Conservation (phyloP, 441 rosid genomes). For the Capsella rubella region DNA sequence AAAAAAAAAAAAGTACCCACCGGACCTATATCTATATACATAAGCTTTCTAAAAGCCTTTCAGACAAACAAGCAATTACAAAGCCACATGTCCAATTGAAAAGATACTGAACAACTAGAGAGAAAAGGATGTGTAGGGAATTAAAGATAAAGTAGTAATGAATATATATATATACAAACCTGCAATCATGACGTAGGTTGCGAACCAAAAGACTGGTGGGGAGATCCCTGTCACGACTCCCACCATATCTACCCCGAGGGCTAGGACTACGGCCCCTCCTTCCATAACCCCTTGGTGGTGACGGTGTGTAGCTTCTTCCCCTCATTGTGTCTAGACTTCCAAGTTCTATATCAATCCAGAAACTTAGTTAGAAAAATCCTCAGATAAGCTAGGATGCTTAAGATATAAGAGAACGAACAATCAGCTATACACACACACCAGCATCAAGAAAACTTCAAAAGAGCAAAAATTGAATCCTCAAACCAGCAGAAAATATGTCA, state of each 20-base stretch:
- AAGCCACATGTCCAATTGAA: background rate
- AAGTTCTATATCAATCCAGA: slow-evolving; percentile 8
- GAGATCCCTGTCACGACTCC: slow-evolving; percentile 70
- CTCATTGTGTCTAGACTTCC: slow-evolving; percentile 51
- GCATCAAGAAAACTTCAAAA: background rate
- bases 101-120: background rate
- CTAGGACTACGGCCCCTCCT: slow-evolving; percentile 76
- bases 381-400: background rate
- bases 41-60: background rate
- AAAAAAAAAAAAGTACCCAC: background rate
- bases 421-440: background rate
- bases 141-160: background rate
- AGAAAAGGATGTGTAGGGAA: background rate
- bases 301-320: slow-evolving; percentile 80
- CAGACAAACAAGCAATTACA: background rate
- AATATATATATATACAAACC: slow-evolving; percentile 42
- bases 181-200: slow-evolving; percentile 82
- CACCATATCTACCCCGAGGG: slow-evolving; percentile 70
- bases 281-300: slow-evolving; percentile 78
- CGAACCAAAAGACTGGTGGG: slow-evolving; percentile 84
- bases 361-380: background rate
- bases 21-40: background rate
- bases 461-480: background rate
- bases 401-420: background rate
- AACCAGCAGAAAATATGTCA: background rate